Base-by-base conservation (phyloP, 306 rosid species). In the Fagus sylvatica region DNA sequence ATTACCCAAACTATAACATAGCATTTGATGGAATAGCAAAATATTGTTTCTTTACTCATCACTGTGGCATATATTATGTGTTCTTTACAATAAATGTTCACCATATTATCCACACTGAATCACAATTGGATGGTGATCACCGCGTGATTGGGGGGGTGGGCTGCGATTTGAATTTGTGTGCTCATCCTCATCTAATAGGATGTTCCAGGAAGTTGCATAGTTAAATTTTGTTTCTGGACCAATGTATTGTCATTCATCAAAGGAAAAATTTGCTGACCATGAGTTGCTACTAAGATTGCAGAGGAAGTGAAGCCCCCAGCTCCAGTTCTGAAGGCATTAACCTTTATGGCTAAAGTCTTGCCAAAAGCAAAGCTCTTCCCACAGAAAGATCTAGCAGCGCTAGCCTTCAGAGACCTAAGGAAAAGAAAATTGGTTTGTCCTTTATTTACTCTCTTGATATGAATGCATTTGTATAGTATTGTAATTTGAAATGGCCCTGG, bases 281-380 rank as follows among this genome's bases (percentile, higher is more conserved):
- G 53, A 80, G 69, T 84, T 79, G 76, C 71, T 78, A 81, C 73
- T 78, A 83, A 94, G 98, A 91, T 95, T 86, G 90, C 91, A 84
- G 98, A 89, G 11, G 92, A 86, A 17, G 85, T 95, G 81, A 75
- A 81, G 46, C 98, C 98, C 60, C 77, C 98, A 12, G 84, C 83
- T 2, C 85, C 87, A 34, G 86, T 87, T 76, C 71, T 80, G 89
- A 92, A 88, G 85, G 84, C 30, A 6, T 71, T 92, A 76, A 82
- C 77, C 42, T 56, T 84, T 69, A 41, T 92, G 89, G 87, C 98
- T 70, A 90, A 86, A 42, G 84, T 87, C 71, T 30, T 87, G 74
- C 98, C 96, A 17, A 88, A 89, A 76, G 95, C 93, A 75, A 95
- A 95, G 79, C 96, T 95, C 83, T 55, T 90, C 40, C 97, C 97